These are phyloP conservation scores for Russula olivacea DNA, from an alignment of 768 basidiomycete genomes.

Conservation along the genomic window DNA sequence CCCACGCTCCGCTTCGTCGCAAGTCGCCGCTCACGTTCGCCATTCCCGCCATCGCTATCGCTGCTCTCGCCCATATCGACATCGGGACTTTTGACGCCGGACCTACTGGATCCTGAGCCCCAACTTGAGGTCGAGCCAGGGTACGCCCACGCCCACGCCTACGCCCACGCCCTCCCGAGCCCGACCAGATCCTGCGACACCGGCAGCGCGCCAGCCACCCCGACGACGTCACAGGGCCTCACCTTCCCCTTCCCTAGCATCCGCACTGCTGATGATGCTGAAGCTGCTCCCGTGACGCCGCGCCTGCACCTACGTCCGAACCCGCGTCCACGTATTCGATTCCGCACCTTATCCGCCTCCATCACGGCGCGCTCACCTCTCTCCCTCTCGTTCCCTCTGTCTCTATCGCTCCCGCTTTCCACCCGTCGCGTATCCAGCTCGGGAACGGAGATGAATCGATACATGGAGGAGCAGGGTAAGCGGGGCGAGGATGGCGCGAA, in stretches of 20 bases:
- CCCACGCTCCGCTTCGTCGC: background rate
- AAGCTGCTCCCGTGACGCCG: background rate
- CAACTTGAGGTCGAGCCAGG: background rate
- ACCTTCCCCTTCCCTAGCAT: background rate
- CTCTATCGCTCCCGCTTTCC: constrained; percentile 12
- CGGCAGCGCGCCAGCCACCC: constrained; percentile 5
- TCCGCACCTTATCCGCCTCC: constrained; percentile 15
- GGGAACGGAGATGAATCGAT: background rate
- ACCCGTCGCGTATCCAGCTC: constrained; percentile 5
- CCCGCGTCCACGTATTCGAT: constrained; percentile 2
- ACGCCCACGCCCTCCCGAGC: background rate
- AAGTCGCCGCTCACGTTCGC: background rate
- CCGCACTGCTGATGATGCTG: background rate
- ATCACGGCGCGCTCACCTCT: constrained; percentile 15
- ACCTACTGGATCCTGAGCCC: background rate
- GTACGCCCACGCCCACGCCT: background rate
- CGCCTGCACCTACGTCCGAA: background rate
- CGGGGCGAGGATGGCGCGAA: background rate
- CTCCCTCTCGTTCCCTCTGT: constrained; percentile 9
- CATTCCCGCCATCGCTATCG: background rate
- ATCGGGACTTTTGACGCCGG: background rate
- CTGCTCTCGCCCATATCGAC: background rate
- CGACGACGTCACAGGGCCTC: background rate
- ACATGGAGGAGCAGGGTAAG: background rate
- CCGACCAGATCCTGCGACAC: constrained; percentile 3